Conservation (phyloP, 2,329 filamentous ascomycete genomes). For the Cryphonectria carpinicola region DNA sequence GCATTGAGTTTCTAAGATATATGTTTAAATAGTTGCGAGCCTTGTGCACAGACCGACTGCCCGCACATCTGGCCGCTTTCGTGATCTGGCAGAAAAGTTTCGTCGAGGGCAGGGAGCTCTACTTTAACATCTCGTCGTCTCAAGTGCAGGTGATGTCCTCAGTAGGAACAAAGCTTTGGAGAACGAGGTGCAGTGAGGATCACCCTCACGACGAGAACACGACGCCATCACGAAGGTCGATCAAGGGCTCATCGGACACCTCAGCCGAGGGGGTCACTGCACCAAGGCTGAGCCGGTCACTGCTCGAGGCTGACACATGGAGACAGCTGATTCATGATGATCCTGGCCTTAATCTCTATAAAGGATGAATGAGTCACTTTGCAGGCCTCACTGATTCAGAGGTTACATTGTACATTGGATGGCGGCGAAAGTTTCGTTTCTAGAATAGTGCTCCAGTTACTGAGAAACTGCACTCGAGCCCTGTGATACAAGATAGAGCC, state of each 20-base stretch:
- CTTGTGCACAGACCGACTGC: constrained; percentile 3
- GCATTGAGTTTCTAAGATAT: not conserved
- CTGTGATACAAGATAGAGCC: not conserved
- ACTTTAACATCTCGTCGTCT: no score
- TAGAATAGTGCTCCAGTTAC: no score
- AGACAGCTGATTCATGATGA: not conserved
- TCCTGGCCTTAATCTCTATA: not conserved
- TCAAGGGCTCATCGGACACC: no score
- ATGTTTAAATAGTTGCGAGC: not conserved
- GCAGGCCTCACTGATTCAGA: not conserved
- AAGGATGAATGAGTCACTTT: not conserved
- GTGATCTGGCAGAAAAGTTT: not conserved
- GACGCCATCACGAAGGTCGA: no score
- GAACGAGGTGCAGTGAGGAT: no score
- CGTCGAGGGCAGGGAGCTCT: not conserved
- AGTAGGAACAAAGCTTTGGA: no score
- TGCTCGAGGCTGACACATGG: not conserved
- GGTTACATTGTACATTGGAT: not conserved
- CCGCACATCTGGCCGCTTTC: not conserved
- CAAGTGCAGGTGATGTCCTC: no score
- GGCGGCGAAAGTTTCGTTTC: not conserved
- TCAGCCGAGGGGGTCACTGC: no score
- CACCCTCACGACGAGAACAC: no score
- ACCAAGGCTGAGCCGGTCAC: no score
- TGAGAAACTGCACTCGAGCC: not conserved